Base-by-base conservation (phyloP, 306 rosid species). In the Malus domestica region DNA sequence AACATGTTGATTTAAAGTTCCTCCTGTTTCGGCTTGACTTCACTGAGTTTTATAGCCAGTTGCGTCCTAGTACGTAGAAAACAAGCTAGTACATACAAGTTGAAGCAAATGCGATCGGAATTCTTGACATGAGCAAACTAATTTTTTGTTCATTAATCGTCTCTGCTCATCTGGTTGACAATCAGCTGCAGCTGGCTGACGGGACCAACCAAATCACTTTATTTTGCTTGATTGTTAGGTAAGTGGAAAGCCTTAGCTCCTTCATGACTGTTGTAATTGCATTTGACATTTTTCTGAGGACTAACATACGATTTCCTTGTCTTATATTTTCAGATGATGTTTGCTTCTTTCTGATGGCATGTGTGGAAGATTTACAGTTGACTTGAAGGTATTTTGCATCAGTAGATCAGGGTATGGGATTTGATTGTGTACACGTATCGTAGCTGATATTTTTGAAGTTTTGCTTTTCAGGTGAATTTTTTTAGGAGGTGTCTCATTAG, bases 11-110 rank as follows among this genome's bases (percentile, higher is more conserved):
- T 86, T 87, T 95, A 32, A 95, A 95, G 83, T 95, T 95, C 85
- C 99, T 95, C 68, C 83, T 90, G 74, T 95, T 95, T 87, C 93
- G 98, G 73, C 99, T 95, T 73, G 98, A 95, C 85, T 95, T 90
- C 85, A 95, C 89, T 11, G 97, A 95, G 70, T 95, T 90, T 86
- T 92, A 95, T 78, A 83, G 91, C 67, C 90, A 90, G 84, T 61
- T 86, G 76, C 82, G 55, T 81, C 90, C 90, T 73, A 85, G 79
- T 85, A 62, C 66, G 65, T 84, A 86, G 87, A 67, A 79, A 73
- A 80, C 57, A 49, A 75, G 82, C 72, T 62, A 73, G 68, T 78
- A 66, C 68, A 52, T 71, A 40, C 42, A 54, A 62, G 80, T 57
- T 83, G 66, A 66, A 69, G 84, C 67, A 86, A 80, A 66, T 65